These are phyloP conservation scores for Coniophora puteana DNA, from an alignment of 1,284 basidiomycete species.

Conservation along the genomic window DNA sequence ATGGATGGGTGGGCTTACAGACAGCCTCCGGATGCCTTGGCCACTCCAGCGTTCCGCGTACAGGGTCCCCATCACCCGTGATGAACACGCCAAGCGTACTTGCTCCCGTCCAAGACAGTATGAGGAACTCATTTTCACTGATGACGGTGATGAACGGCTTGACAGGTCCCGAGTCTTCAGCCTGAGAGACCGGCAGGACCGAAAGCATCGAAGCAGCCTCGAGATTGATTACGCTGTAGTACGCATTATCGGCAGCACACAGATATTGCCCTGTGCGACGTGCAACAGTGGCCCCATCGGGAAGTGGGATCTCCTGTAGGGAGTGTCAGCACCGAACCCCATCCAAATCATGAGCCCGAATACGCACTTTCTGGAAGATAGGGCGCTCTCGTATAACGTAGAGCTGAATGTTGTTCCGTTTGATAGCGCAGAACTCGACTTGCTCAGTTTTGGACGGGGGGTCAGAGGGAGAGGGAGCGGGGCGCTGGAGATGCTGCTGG, in stretches of 20 bases:
- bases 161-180: conserved; percentile 38
- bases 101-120: conserved; percentile 73
- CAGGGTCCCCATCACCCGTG: conserved; percentile 80
- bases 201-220: conserved; percentile 62
- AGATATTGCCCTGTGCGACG: conserved; percentile 64
- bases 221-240: conserved; percentile 79
- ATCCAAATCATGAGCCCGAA: too few relatives aligned
- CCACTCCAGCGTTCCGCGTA: conserved; percentile 87
- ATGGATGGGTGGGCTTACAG: conserved; percentile 46
- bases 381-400: conserved; percentile 34
- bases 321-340: too few relatives aligned
- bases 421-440: conserved; percentile 78
- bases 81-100: conserved; percentile 84
- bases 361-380: conserved; percentile 2
- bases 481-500: conserved; percentile 64
- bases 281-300: conserved; percentile 56
- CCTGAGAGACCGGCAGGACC: conserved; percentile 77
- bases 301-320: conserved; percentile 77
- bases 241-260: conserved; percentile 70
- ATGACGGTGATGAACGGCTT: conserved; percentile 78
- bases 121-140: conserved; percentile 73
- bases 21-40: conserved; percentile 71
- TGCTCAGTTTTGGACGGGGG: conserved; percentile 42
- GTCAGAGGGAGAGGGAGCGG: conserved; percentile 38
- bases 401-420: conserved; percentile 59